A percentile compares a stretch with the other conserved stretches of the same genome.
Conservation (phyloP, 2,329 filamentous ascomycete species). For the Aspergillus pseudoterreus region DNA sequence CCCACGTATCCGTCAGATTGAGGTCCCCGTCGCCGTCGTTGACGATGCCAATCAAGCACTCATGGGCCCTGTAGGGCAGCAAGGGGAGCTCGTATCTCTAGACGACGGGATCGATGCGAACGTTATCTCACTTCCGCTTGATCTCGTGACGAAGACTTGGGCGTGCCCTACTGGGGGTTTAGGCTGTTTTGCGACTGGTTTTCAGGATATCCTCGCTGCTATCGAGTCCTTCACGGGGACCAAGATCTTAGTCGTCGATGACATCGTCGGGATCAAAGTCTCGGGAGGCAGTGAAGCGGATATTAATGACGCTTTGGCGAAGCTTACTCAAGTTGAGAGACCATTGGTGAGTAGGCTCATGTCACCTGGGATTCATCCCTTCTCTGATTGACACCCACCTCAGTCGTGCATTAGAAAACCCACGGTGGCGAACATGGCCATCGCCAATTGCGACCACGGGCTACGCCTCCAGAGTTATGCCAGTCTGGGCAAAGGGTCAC, state of each 20-base stretch:
- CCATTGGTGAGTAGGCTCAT: slow-evolving; percentile 22
- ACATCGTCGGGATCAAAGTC: slow-evolving; percentile 22
- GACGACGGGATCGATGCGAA: slow-evolving; percentile 17
- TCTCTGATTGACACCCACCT: slow-evolving; percentile 1
- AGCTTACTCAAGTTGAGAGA: slow-evolving; percentile 24
- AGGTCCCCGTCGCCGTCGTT: slow-evolving; percentile 13
- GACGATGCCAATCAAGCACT: slow-evolving; percentile 3
- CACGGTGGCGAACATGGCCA: slow-evolving; percentile 16
- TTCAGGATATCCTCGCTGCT: slow-evolving; percentile 17
- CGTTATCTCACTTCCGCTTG: slow-evolving; percentile 6
- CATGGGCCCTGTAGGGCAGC: slow-evolving; percentile 1
- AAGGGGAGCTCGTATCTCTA: slow-evolving; percentile 9
- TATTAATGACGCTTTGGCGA: slow-evolving; percentile 26
- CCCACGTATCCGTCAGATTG: slow-evolving; percentile 25
- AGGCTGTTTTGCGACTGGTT: slow-evolving; percentile 21
- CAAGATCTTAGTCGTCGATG: slow-evolving; percentile 18
- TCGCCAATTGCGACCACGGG: slow-evolving; percentile 7
- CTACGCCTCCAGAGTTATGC: slow-evolving; percentile 18
- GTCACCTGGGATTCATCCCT: background rate
- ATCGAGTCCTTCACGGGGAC: slow-evolving; percentile 27
- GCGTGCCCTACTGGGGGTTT: slow-evolving; percentile 15
- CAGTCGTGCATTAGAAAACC: slow-evolving; percentile 19
- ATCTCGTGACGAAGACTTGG: slow-evolving; percentile 22
- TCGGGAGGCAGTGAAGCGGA: slow-evolving; percentile 18
- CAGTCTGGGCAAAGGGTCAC: slow-evolving; percentile 15